Percentiles rank a stretch among this genome's conserved stretches.
These are phyloP conservation scores for Mikania micrantha DNA, from an alignment of 129 eudicot genomes.

Conservation along the genomic window DNA sequence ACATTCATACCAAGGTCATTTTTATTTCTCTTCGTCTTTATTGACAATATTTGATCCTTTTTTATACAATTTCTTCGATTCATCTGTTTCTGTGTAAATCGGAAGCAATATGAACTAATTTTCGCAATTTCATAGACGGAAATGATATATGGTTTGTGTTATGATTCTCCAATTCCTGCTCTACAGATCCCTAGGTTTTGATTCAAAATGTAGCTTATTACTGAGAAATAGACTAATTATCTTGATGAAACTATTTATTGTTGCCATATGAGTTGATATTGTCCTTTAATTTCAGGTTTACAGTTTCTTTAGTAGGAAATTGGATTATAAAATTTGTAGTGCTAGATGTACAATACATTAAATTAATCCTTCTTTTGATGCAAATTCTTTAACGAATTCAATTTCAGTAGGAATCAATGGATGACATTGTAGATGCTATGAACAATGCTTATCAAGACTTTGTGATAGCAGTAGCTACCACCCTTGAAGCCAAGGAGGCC, in stretches of 20 bases:
- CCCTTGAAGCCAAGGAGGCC: constrained; percentile 58
- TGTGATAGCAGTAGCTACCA: constrained; percentile 51
- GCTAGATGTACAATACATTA: background rate
- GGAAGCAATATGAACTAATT: background rate
- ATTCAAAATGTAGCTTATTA: too few species aligned
- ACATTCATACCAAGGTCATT: background rate
- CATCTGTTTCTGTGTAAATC: background rate
- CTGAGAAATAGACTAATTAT: too few species aligned
- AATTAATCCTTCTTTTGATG: background rate
- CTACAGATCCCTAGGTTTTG: background rate
- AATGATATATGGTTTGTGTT: background rate
- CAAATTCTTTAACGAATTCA: background rate
- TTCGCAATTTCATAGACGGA: background rate
- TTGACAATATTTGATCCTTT: background rate
- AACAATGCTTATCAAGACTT: constrained; percentile 70
- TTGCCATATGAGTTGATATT: background rate
- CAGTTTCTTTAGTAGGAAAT: background rate
- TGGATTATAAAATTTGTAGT: background rate
- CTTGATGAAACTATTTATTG: too few species aligned
- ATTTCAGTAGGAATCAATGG: constrained; percentile 39
- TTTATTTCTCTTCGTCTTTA: background rate
- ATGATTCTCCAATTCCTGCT: background rate
- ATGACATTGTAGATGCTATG: constrained; percentile 65
- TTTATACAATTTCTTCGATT: background rate
- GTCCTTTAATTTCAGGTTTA: too few species aligned